Base-by-base conservation (phyloP, 768 basidiomycete genomes). In the Mycena pura region DNA sequence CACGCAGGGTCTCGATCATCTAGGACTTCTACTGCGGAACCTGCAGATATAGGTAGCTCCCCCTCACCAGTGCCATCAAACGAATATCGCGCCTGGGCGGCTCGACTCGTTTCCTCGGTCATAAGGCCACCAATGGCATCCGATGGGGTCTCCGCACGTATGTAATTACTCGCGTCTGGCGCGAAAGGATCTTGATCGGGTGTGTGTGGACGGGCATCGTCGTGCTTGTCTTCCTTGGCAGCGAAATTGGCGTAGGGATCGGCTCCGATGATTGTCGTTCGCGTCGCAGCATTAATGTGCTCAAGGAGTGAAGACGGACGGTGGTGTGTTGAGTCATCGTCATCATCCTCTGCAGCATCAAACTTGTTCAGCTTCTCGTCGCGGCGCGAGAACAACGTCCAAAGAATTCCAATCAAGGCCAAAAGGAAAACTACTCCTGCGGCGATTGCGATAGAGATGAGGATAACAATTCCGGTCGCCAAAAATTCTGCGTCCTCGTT, bases 391-490 rank as follows among this genome's bases (percentile, higher is more conserved):
- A 94, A 86, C n/a, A 95, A 81, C 3, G 93, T 90, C 92, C 94
- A 93, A 34, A 96, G 76, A 53, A 96, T 91, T 48, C 93, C 93
- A 55, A 95, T 79, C 39, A 96, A 78, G 15, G 91, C 90, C 29
- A 95, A 80, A 1, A 96, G 79, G 83, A 95, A 96, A 34, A 96
- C 91, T 21, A 98, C 86, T 17, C 96, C 97, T 15, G 95, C 95
- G 10, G 93, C 89, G 65, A 98, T 97, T 24, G 97, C 97, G 64
- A 99, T 97, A 2, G 95, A 96, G 66, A 99, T 95, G 41, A 99
- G 84, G 66, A 99, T 98, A 54, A 99, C 95, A 34, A 99, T 84
- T 2, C 96, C 97, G 22, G 87, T 86, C 0, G 96, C 93, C 55
- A 99, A 84, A 81, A 94, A 92, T 68, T 89, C 94, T 93, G 66